phyloP scores from a whole-genome alignment of 768 basidiomycete species.

The Lentinula lateritia region DNA sequence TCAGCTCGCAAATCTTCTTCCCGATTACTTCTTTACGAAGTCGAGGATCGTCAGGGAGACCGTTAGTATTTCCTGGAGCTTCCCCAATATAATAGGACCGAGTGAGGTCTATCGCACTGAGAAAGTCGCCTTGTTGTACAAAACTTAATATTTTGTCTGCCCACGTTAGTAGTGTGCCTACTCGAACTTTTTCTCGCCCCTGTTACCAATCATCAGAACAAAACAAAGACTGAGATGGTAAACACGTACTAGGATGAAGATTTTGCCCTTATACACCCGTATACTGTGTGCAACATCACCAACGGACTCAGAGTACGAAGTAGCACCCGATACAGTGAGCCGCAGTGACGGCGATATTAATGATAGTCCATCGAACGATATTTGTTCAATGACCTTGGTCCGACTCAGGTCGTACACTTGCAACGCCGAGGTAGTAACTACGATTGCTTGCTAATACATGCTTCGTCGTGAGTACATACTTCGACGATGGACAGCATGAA shows the following conservation, averaged over 20 bases:
- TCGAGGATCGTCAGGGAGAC: conserved; percentile 65
- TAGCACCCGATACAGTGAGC: conserved; percentile 38
- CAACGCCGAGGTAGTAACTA: conserved; percentile 51
- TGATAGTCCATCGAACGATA: conserved; percentile 49
- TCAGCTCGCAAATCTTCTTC: conserved; percentile 71
- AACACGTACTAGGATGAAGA: conserved; percentile 80
- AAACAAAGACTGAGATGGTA: not conserved
- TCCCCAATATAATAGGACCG: conserved; percentile 76
- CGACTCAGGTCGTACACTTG: conserved; percentile 65
- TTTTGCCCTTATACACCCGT: conserved; percentile 80
- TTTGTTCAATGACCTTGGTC: conserved; percentile 55
- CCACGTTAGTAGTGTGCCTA: conserved; percentile 90
- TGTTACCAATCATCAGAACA: conserved; percentile 21
- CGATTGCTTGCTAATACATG: conserved; percentile 56
- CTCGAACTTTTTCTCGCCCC: conserved; percentile 64
- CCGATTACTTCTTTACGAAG: conserved; percentile 63
- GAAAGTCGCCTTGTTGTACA: conserved; percentile 83
- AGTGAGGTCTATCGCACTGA: conserved; percentile 83
- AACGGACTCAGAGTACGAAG: conserved; percentile 44
- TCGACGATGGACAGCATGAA: not conserved
- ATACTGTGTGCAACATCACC: conserved; percentile 65
- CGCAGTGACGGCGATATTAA: conserved; percentile 51
- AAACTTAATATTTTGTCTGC: conserved; percentile 84
- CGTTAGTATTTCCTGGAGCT: conserved; percentile 82
- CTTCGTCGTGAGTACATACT: not conserved